Evolutionary conservation across 139 green algal species (phyloP).

Genomic region (Chlorella sp.): DNA sequence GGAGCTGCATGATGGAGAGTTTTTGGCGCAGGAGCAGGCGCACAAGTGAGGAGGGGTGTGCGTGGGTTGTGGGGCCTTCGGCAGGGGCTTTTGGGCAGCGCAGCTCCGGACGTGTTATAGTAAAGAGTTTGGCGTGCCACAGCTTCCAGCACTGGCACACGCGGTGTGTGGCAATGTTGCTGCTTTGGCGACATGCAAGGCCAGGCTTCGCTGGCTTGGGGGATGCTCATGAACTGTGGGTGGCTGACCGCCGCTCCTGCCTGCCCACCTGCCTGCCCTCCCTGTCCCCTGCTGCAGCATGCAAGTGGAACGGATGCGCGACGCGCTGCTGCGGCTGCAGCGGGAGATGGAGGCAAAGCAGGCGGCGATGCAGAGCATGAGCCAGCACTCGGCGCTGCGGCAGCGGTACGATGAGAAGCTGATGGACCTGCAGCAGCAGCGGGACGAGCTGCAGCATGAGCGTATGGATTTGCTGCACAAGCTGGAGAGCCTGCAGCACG

Average conservation of each 20-base stretch:
- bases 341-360: conserved; percentile 46
- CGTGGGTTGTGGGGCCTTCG: neutral
- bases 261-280: neutral
- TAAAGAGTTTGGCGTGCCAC: too few species aligned
- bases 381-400: conserved; percentile 56
- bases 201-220: too few species aligned
- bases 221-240: too few species aligned
- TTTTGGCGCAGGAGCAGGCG: conserved; percentile 47
- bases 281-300: neutral
- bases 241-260: neutral
- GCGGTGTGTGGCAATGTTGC: too few species aligned
- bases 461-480: conserved; percentile 58
- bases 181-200: too few species aligned
- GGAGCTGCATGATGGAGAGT: conserved; percentile 55
- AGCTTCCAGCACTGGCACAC: too few species aligned
- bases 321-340: conserved; percentile 52
- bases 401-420: conserved; percentile 44
- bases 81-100: neutral
- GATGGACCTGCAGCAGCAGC: conserved; percentile 25
- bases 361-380: conserved; percentile 45
- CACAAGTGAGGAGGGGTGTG: conserved; percentile 26
- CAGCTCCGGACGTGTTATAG: too few species aligned
- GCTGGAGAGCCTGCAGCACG: conserved; percentile 56
- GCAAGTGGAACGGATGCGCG: neutral
- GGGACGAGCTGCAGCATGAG: conserved; percentile 55